Base-by-base conservation (phyloP, 2,329 filamentous ascomycete genomes). In the Nemania sp. region DNA sequence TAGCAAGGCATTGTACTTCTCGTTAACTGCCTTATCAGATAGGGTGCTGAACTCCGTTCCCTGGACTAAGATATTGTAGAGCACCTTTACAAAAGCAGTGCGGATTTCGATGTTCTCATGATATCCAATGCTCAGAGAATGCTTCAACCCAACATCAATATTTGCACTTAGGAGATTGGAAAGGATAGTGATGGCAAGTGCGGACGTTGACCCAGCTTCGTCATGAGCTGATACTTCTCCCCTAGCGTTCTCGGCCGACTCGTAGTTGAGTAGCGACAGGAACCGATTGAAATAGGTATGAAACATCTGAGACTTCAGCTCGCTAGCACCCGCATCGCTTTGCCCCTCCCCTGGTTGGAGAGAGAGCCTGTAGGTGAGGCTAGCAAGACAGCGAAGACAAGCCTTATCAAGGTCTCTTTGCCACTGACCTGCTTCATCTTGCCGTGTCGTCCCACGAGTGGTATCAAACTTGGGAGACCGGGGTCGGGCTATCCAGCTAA, bases 241-340 rank as follows among this genome's bases (percentile, higher is more conserved):
- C 54, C 77, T 76, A n/a, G 73, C 71, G 39, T 75, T 69, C 5
- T 83, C 80, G 1, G 35, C 5, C 5, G 80, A 73, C 56, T 88
- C 85, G 51, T 84, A 79, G 62, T 87, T 87, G 29, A 90, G 77
- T 4, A 90, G 76, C 0, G 86, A 88, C 18, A 90, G 76, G 68
- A 90, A 90, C 7, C 86, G 80, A 63, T 88, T 89, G 74, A 90
- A 90, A 71, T 90, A 90, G 6, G 83, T 86, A 63, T 88, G 86
- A 68, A 90, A 90, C 83, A 90, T 87, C 68, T 89, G 84, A 0
- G 85, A 87, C 70, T 90, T 90, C 54, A 87, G 79, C 72, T 89
- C 87, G 65, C 86, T 88, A 54, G 84, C 86, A 46, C 86, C 84
- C 1, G 84, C 86, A 73, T 90, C 87, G 12, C 81, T 86, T 65